These are phyloP conservation scores for Volvox reticuliferus DNA, from an alignment of 139 green algal species.

Conservation along the genomic window DNA sequence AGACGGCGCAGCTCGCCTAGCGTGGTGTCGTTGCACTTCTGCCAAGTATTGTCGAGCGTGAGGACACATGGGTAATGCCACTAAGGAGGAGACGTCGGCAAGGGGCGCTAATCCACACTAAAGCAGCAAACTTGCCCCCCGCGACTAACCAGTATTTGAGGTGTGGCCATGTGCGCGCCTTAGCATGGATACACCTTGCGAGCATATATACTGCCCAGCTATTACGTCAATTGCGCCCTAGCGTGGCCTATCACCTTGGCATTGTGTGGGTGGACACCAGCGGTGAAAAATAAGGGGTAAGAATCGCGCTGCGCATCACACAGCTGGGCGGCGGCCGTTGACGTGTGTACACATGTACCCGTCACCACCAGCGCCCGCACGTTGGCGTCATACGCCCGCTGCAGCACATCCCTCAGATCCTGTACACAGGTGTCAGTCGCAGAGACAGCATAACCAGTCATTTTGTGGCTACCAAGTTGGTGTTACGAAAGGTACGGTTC, in stretches of 20 bases:
- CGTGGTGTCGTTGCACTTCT: slow-evolving; percentile 65
- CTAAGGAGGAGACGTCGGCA: too few species aligned
- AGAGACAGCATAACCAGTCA: too few species aligned
- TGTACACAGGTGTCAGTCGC: slow-evolving; percentile 7
- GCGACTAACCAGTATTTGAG: too few species aligned
- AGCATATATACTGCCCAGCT: too few species aligned
- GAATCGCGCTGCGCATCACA: slow-evolving; percentile 18
- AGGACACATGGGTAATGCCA: too few species aligned
- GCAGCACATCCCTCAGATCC: slow-evolving; percentile 72
- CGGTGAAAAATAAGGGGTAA: slow-evolving; percentile 79
- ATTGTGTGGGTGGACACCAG: slow-evolving; percentile 83
- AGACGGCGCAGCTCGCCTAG: slow-evolving; percentile 63
- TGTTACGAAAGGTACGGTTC: too few species aligned
- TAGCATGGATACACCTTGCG: too few species aligned
- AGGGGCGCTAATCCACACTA: too few species aligned
- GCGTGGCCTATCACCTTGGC: slow-evolving; percentile 70
- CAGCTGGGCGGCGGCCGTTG: slow-evolving; percentile 49
- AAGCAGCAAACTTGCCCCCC: too few species aligned
- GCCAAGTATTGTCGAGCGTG: neutral
- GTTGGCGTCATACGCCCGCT: slow-evolving; percentile 51
- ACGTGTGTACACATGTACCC: slow-evolving; percentile 59
- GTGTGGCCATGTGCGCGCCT: too few species aligned
- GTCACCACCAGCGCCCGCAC: slow-evolving; percentile 68
- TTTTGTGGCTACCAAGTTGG: too few species aligned
- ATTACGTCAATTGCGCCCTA: too few species aligned